Evolutionary conservation across 169 alveolate species (phyloP), one percentile per base, ranked within the genome.

Genomic region (Sarcocystis neurona): DNA sequence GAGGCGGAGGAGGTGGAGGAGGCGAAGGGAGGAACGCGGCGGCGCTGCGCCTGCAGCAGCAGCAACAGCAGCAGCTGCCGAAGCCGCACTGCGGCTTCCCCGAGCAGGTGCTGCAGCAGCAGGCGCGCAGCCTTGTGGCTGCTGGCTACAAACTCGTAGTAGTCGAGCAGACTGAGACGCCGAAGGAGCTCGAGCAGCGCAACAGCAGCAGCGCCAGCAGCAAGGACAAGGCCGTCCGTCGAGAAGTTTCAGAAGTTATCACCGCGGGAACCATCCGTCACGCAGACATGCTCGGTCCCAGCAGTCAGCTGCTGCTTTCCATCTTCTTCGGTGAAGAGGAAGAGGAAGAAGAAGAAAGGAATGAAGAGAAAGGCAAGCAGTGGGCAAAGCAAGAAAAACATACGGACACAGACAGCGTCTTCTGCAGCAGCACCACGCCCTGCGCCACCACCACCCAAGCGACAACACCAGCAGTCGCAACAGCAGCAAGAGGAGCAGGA

Each of bases 21-120:
- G n/a, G n/a, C n/a, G n/a, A n/a, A n/a, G n/a, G n/a, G n/a, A n/a
- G n/a, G n/a, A n/a, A n/a, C n/a, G n/a, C n/a, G n/a, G n/a, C n/a
- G n/a, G n/a, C n/a, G n/a, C n/a, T n/a, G 10, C 63, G 10, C n/a
- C 20, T 20, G n/a, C 10, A 12, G 63, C 20, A 20, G 10, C 63
- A 12, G 63, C 20, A 53, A n/a, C 15, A n/a, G n/a, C 74, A 60
- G 39, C n/a, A 37, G 15, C 39, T 60, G 74, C n/a, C n/a, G 60
- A 46, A 88, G 92, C 98, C 99, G 41, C 99, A 99, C 92, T 98
- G 98, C 53, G 99, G 99, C 1, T 99, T 99, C 89, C 99, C 99
- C 2, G 99, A 99, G 93, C 97, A 97, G 87, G 96, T 97, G n/a
- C 92, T 98, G 30, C 99, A 98, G 84, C 94, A 95, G 70, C 98